Base-by-base conservation (phyloP, 441 rosid genomes). In the Brassica hybrid region DNA sequence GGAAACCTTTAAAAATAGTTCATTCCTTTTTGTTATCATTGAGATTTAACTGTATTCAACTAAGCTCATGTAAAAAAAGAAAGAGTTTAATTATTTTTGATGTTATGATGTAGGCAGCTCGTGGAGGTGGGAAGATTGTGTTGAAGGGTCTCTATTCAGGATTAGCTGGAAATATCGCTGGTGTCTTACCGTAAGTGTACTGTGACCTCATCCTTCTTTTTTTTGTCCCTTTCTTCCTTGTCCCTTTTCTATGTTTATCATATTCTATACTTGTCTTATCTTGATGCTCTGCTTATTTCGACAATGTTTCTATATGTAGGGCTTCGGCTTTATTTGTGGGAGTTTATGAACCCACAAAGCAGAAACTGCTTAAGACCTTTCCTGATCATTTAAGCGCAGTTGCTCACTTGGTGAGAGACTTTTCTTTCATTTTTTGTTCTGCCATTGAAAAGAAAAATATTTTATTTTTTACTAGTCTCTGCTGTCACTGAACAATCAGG, bases 241-340 rank as follows among this genome's bases (percentile, higher is more conserved):
- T 34, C 9, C 38, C 38, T 34, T 34, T 34, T 34, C 9, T 34
- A 34, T 34, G 9, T 27, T 27, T 7, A 34, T 7, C 38, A 34
- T 34, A 34, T 34, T 34, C 38, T 34, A 34, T 34, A 34, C 38
- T 34, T 34, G 38, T 34, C 38, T 34, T 34, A 2, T 27, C 32
- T 27, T 27, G 32, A 27, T 5, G 1, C 34, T 1, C 8, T 34
- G 38, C 2, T 34, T 34, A 34, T 34, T 36, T 8, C 2, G 57
- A 6, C 18, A 14, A 50, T 50, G 59, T 63, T 73, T 60, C 32
- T 78, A 45, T 78, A 45, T 67, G 52, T 81, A 95, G 97, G 83
- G 99, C 98, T 77, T 96, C 99, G 48, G 98, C 99, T 17, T 72
- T 96, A 77, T 96, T 96, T 87, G 84, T 96, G 23, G 99, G 99